Evolutionary conservation across 257 asterid species (phyloP).

Genomic region (Fraxinus excelsior): DNA sequence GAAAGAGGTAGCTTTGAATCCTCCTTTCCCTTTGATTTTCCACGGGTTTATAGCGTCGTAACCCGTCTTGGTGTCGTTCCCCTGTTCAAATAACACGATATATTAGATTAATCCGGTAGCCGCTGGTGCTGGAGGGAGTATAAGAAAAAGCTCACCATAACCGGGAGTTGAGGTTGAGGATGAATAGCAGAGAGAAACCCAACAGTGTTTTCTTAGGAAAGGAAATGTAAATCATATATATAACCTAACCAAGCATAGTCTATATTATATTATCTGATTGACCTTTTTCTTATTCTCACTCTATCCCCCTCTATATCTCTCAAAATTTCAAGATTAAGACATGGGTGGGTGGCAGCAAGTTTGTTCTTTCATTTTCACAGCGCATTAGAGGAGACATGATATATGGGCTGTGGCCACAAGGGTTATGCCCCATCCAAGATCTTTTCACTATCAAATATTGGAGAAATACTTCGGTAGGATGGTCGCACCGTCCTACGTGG

Average conservation of each 20-base stretch:
- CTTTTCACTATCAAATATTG: background rate
- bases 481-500: too few relatives aligned
- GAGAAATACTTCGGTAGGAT: too few relatives aligned
- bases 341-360: conserved; percentile 29
- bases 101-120: background rate
- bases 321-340: conserved; percentile 19
- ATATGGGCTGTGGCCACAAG: conserved; percentile 22
- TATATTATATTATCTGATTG: background rate
- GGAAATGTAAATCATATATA: background rate
- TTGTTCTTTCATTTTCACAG: conserved; percentile 21
- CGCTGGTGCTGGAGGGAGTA: background rate
- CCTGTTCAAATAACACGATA: conserved; percentile 21
- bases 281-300: background rate
- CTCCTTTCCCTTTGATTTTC: conserved; percentile 25
- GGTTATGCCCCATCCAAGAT: conserved; percentile 2
- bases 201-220: background rate
- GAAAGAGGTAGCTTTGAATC: conserved; percentile 22
- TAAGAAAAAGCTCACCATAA: conserved; percentile 23
- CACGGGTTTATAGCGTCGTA: conserved; percentile 2
- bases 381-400: conserved; percentile 1
- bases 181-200: background rate
- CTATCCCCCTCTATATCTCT: background rate
- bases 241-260: background rate
- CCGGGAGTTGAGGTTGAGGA: background rate
- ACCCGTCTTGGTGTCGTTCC: conserved; percentile 19